A percentile compares a stretch with the other conserved stretches of the same genome.
Evolutionary conservation across 208 protist genomes (phyloP).

Genomic region (Spironucleus salmonicida): DNA sequence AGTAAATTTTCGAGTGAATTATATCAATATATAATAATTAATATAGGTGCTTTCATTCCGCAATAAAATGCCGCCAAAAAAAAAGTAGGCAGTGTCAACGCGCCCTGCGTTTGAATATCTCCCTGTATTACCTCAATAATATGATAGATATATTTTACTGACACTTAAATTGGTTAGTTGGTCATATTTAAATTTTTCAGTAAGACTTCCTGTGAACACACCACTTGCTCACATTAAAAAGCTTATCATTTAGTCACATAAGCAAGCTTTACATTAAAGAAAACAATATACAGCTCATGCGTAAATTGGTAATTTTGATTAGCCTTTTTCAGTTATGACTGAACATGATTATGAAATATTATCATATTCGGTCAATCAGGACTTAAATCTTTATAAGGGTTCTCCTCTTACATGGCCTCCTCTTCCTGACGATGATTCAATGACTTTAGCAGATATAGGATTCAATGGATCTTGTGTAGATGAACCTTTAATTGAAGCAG

Average conservation of each 20-base stretch:
- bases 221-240: not conserved
- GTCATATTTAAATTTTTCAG: slow-evolving; percentile 26
- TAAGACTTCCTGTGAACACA: not conserved
- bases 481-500: not conserved
- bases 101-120: slow-evolving; percentile 17
- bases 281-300: no score
- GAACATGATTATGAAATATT: not conserved
- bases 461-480: not conserved
- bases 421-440: not conserved
- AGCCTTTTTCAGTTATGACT: not conserved
- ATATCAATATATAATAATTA: no score
- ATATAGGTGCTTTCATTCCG: no score
- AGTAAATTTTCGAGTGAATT: no score
- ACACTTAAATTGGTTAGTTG: slow-evolving; percentile 22
- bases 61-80: no score
- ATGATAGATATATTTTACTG: not conserved
- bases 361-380: not conserved
- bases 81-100: no score
- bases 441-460: slow-evolving; percentile 15
- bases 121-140: slow-evolving; percentile 7
- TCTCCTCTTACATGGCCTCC: slow-evolving; percentile 21
- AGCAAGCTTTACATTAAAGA: not conserved
- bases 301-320: not conserved
- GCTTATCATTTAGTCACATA: not conserved
- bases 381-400: slow-evolving; percentile 22